Base-by-base conservation (phyloP, 1,284 basidiomycete genomes). In the Cutaneotrichosporon sp. region DNA sequence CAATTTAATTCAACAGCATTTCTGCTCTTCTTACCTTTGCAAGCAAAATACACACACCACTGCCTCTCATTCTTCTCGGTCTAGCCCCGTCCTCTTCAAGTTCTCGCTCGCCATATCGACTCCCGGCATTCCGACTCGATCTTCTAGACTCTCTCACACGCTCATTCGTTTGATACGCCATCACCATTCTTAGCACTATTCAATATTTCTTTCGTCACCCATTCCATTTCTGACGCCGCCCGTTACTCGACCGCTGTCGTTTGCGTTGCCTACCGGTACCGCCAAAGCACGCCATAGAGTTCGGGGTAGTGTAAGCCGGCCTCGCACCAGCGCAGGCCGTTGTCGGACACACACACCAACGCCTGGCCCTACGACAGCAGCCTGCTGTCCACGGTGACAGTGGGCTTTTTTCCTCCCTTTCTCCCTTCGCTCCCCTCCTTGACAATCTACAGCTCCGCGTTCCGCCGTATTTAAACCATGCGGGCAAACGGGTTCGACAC, bases 301-400 rank as follows among this genome's bases (percentile, higher is more conserved):
- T 22, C 38, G 16, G 38, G 20, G 38, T 41, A 26, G 38, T 41
- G 38, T 24, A 16, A n/a, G 9, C 26, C 38, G 38, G 38, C 38
- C 38, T 41, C 38, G 38, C 38, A 24, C 22, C n/a, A 24, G 20
- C 38, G 38, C 38, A 25, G 38, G 38, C 38, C 38, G 38, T 22
- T 41, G 38, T 24, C 24, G 22, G 14, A 44, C 42, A 19, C 42
- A 16, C 19, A 4, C 42, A 22, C 27, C 42, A 44, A 31, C 42
- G 19, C 7, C 29, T 44, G 42, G 42, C 29, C 19, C 9, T 19
- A 22, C 17, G 19, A 44, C 42, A 19, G n/a, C 19, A 31, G 27
- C 42, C 27, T 32, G 42, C 42, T 44, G 42, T 44, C 42, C 42
- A 20, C 19, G n/a, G 42, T 29, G 42, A 44, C 42, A 44, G 42